Percentiles rank a stretch among this genome's conserved stretches.
phyloP scores from a whole-genome alignment of 495 filamentous ascomycete species.

The Penicillium desertorum region DNA sequence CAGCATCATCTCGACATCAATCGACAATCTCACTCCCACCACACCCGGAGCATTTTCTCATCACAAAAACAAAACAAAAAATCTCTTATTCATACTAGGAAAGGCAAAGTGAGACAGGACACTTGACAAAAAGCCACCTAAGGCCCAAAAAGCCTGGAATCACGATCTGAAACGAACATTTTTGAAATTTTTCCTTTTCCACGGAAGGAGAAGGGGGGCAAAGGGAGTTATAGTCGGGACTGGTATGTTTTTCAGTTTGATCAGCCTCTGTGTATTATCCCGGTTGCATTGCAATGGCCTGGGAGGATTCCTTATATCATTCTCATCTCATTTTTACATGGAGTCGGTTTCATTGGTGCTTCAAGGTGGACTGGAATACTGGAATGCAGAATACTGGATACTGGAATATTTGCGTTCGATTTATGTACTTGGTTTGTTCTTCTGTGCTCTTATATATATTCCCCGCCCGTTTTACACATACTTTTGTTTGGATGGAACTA shows the following conservation, averaged over 20 bases:
- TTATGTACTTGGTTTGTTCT: neutral
- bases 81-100: neutral
- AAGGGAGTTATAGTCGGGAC: conserved; percentile 7
- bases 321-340: conserved; percentile 12
- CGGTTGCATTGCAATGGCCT: conserved; percentile 12
- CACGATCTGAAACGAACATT: conserved; percentile 12
- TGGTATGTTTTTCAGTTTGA: conserved; percentile 8
- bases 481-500: conserved; percentile 3
- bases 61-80: neutral
- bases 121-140: neutral
- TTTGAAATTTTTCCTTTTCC: conserved; percentile 2
- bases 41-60: neutral
- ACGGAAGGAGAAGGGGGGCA: neutral
- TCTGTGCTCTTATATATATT: conserved; percentile 5
- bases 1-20: neutral
- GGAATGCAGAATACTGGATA: neutral
- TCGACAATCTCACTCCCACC: neutral
- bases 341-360: conserved; percentile 9
- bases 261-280: conserved; percentile 13
- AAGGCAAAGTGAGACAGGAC: neutral
- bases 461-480: conserved; percentile 4
- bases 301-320: conserved; percentile 1
- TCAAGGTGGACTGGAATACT: neutral
- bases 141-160: conserved; percentile 1
- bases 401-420: neutral